These are phyloP conservation scores for Kickxella alabastrina DNA, from an alignment of 192 early-diverging fungal genomes.

Conservation along the genomic window DNA sequence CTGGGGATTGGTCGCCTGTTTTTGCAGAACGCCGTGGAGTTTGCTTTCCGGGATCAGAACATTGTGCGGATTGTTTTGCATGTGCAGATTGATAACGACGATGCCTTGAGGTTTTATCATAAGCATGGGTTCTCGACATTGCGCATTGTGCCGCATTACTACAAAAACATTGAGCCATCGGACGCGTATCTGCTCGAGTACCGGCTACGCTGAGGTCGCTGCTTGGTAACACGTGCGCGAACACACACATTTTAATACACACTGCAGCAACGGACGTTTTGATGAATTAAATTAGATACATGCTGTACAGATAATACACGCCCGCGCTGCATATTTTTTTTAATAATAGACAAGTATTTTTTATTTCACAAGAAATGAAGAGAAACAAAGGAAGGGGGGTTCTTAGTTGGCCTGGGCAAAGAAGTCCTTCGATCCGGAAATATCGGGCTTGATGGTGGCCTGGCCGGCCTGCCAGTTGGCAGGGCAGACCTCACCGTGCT, in stretches of 20 bases:
- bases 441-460: constrained; percentile 70
- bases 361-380: no score
- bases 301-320: no score
- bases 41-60: constrained; percentile 38
- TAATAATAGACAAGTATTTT: no score
- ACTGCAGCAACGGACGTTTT: no score
- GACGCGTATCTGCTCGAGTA: constrained; percentile 69
- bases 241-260: no score
- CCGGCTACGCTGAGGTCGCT: constrained; percentile 14
- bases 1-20: constrained; percentile 68
- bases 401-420: constrained; percentile 52
- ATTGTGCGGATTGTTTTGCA: constrained; percentile 70
- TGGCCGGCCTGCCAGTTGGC: constrained; percentile 79
- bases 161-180: constrained; percentile 76
- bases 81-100: constrained; percentile 78
- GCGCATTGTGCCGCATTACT: constrained; percentile 66
- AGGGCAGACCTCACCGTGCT: constrained; percentile 81
- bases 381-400: neutral
- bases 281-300: no score
- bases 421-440: constrained; percentile 64
- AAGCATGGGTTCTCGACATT: constrained; percentile 67
- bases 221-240: no score
- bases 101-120: constrained; percentile 80
- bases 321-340: no score
- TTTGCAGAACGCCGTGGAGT: constrained; percentile 55